Evolutionary conservation across 1,139 yeast species (phyloP), one percentile per base, ranked within the genome.

Genomic region (Geotrichum carabidarum): DNA sequence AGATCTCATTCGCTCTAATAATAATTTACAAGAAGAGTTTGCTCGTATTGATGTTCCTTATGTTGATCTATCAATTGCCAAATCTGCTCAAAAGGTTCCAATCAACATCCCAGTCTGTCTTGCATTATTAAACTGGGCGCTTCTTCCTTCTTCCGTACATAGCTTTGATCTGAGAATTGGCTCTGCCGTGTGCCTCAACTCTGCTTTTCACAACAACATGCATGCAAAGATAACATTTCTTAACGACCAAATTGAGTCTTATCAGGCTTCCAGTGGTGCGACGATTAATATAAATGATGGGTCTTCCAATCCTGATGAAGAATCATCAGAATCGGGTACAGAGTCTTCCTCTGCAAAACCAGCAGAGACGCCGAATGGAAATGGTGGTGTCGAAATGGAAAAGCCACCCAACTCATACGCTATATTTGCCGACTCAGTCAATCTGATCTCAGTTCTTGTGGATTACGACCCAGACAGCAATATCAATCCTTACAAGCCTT

Each of bases 11-110:
- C 73, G 82, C 57, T 78, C 82, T 41, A 84, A 88, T 67, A 68
- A 78, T 12, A 77, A 74, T 8, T 76, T 86, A 38, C 97, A 90
- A 68, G 72, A 73, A 27, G 81, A 81, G 59, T 84, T 93, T 64
- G 78, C 90, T 2, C 82, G 82, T 55, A 83, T 91, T 22, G 98
- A 93, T 67, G 96, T 93, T 5, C 99, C 99, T 0, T 88, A 84
- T 65, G 74, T 90, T 57, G 97, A 90, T 65, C 90, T 96, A 8
- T 78, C 88, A n/a, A 69, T 85, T 57, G 87, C 89, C 1, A 64
- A 73, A 8, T 60, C 62, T 38, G 61, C 62, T 9, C 59, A 58
- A 5, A 55, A 61, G 15, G 63, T 60, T 15, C 71, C 72, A 0
- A 57, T 53, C 6, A 64, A 76, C 4, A 68, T 83, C 8, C 94